phyloP scores from a whole-genome alignment of 345 rosid species.

The Cardamine occulta region DNA sequence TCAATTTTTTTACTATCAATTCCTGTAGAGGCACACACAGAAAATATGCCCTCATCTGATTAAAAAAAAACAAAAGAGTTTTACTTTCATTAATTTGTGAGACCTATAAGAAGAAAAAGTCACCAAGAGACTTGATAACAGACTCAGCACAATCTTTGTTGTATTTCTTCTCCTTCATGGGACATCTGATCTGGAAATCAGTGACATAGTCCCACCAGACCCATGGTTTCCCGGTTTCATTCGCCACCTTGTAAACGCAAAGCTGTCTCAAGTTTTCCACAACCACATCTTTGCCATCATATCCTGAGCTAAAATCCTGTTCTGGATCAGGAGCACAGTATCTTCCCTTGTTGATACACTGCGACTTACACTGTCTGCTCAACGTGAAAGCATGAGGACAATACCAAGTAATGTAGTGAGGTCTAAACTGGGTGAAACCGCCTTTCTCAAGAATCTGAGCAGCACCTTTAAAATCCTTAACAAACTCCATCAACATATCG shows the following conservation, averaged over 20 bases:
- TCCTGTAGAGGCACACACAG: conserved; percentile 47
- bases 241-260: conserved; percentile 81
- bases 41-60: background rate
- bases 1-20: conserved; percentile 77
- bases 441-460: conserved; percentile 96
- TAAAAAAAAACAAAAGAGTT: background rate
- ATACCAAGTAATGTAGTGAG: conserved; percentile 96
- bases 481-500: conserved; percentile 85
- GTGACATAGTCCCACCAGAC: conserved; percentile 97
- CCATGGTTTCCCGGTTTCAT: conserved; percentile 86
- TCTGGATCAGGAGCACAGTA: conserved; percentile 99
- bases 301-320: conserved; percentile 89
- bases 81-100: background rate
- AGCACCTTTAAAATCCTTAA: conserved; percentile 82
- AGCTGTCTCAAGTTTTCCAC: conserved; percentile 90
- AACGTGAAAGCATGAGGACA: conserved; percentile 90
- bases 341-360: conserved; percentile 93
- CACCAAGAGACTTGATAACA: conserved; percentile 86
- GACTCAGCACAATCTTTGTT: conserved; percentile 76
- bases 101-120: conserved; percentile 17
- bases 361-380: conserved; percentile 90
- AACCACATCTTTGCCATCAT: conserved; percentile 93
- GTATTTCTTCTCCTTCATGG: conserved; percentile 93
- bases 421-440: conserved; percentile 88
- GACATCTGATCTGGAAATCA: conserved; percentile 95